phyloP scores from a whole-genome alignment of 2,329 filamentous ascomycete species.

The Apiospora aurea region DNA sequence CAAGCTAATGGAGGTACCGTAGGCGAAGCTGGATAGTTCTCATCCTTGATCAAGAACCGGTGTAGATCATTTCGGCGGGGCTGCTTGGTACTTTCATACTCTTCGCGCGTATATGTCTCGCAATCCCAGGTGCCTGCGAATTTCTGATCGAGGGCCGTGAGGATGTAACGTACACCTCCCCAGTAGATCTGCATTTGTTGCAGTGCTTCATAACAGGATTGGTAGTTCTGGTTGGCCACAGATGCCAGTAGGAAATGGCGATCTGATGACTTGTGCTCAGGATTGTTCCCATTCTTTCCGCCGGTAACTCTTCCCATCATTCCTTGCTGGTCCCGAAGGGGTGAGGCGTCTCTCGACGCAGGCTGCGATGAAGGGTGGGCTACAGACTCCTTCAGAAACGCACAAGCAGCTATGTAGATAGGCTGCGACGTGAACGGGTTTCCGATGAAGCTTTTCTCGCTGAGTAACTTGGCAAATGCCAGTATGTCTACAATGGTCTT shows the following conservation, averaged over 20 bases:
- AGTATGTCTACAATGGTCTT: conserved; percentile 92
- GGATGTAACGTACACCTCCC: conserved; percentile 86
- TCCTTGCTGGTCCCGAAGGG: conserved; percentile 3
- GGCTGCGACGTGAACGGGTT: conserved; percentile 91
- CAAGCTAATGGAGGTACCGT: conserved; percentile 71
- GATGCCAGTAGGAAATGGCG: conserved; percentile 81
- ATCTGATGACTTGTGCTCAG: conserved; percentile 52
- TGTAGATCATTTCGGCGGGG: conserved; percentile 50
- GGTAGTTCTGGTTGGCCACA: conserved; percentile 86
- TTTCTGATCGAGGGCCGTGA: conserved; percentile 87
- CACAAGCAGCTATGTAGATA: conserved; percentile 90
- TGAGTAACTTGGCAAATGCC: conserved; percentile 84
- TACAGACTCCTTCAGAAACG: conserved; percentile 84
- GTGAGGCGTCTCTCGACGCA: conserved; percentile 55
- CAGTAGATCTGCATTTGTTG: conserved; percentile 84
- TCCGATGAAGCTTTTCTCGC: conserved; percentile 84
- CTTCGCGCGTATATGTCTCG: conserved; percentile 71
- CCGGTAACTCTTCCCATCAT: conserved; percentile 24
- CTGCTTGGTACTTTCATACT: conserved; percentile 75
- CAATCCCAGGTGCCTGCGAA: conserved; percentile 86
- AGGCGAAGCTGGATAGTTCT: conserved; percentile 55
- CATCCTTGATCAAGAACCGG: conserved; percentile 50
- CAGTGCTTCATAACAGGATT: conserved; percentile 83
- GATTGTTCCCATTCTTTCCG: conserved; percentile 24
- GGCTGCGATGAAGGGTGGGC: conserved; percentile 70